Base-by-base conservation (phyloP, 2,329 filamentous ascomycete species). In the Fusarium agapanthi region DNA sequence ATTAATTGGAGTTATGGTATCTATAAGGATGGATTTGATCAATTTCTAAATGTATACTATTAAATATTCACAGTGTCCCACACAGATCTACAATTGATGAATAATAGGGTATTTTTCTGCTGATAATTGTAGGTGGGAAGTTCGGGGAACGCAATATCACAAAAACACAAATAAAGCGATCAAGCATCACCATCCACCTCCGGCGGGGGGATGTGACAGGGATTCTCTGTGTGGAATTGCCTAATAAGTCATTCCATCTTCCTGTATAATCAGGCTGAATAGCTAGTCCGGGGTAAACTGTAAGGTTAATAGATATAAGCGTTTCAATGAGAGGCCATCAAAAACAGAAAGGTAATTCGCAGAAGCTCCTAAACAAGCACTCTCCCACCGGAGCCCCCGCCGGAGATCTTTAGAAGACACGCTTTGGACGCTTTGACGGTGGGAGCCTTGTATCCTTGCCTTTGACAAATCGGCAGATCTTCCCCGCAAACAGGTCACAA, bases 1-100 rank as follows among this genome's bases (percentile, higher is more conserved):
- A 26, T 44, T 2, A 18, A 26, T 6, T 1, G 5, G 12, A 4
- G 41, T 44, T 13, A 5, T 1, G 6, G 11, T 26, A 44, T 0
- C 24, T 20, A 44, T 14, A 26, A 7, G 20, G 16, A 26, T 44
- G 7, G 3, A 9, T 4, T 9, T 4, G 5, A 26, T 20, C 7
- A 13, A 24, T 9, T 20, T 6, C 5, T 6, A 20, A 5, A 44
- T 13, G 7, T 26, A 26, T 20, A 1, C 1, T 14, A 3, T 15
- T 1, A 20, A 12, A 44, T 44, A 20, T 9, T 6, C 13, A 7
- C 7, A 6, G 16, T 26, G 7, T 26, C 16, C 16, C 0, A 26
- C 16, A 10, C 1, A 44, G 12, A 20, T 44, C 5, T 20, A 9
- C 7, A 44, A 6, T 20, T 13, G 18, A 44, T 26, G 1, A 6